phyloP scores from a whole-genome alignment of 2,329 filamentous ascomycete species.

The Cytospora piceae region DNA sequence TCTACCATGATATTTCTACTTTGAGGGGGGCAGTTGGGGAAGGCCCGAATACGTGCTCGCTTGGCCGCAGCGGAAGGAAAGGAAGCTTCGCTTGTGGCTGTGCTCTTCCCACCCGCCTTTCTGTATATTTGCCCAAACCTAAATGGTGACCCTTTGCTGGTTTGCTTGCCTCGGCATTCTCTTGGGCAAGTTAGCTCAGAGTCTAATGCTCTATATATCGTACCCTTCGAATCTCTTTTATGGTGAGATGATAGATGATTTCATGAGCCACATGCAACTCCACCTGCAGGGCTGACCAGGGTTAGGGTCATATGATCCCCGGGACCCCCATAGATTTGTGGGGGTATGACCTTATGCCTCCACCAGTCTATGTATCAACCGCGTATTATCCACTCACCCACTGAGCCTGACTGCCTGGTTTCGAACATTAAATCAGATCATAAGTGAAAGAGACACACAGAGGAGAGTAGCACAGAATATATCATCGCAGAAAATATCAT shows the following conservation, averaged over 20 bases:
- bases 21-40: neutral
- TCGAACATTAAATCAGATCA: too few relatives aligned
- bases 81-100: constrained; percentile 13
- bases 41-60: neutral
- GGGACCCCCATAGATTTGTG: neutral
- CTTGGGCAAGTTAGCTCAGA: neutral
- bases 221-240: too few relatives aligned
- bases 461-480: neutral
- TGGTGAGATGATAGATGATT: too few relatives aligned
- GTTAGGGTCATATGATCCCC: neutral
- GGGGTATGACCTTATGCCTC: neutral
- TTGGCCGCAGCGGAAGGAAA: neutral
- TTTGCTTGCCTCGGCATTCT: neutral
- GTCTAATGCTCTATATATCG: neutral
- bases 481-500: neutral
- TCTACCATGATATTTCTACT: too few relatives aligned
- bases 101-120: neutral
- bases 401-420: neutral
- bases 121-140: too few relatives aligned
- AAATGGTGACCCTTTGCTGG: too few relatives aligned
- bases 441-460: neutral
- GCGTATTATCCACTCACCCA: too few relatives aligned
- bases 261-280: neutral
- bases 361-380: neutral
- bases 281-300: neutral